Base-by-base conservation (phyloP, 306 rosid genomes). In the Vigna unguiculata region DNA sequence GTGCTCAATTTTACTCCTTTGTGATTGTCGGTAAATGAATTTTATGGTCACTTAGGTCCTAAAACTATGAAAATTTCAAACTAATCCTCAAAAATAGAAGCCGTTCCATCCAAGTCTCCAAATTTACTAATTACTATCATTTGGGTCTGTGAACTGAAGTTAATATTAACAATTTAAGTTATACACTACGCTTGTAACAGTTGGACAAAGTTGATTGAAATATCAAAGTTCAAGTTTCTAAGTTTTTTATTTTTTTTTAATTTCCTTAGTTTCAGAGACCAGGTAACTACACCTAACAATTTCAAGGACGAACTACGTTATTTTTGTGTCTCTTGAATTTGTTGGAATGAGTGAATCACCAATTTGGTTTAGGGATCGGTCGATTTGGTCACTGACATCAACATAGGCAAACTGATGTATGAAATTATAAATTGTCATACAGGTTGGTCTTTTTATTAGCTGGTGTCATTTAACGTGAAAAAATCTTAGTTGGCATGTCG, bases 1-100 rank as follows among this genome's bases (percentile, higher is more conserved):
- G 51, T 62, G 72, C 32, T 74, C 73, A 59, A 67, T 49, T 78
- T 69, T 69, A 53, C 10, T 63, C 30, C 53, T 25, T 25, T 14
- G 38, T 58, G 19, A 30, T 57, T 13, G 4, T 17, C 1, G 17
- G 3, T n/a, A 17, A 51, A 51, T 17, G 1, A 7, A 20, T n/a
- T n/a, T n/a, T n/a, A n/a, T n/a, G n/a, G 57, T 17, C 57, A 17
- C 0, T 2, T 17, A 51, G 22, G 57, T 51, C n/a, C 20, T 51
- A 51, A 17, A 51, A 17, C 12, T 51, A 17, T 51, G 57, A 19
- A 51, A 17, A 51, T 51, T 51, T 4, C 57, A 7, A n/a, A 16
- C 9, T n/a, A 49, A 49, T 49, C 21, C 52, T 16, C 17, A 14
- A 47, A 47, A 14, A 4, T n/a, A 49, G 10, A 6, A 16, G 54